Conservation (phyloP, 345 rosid species). For the Camelina neglecta region DNA sequence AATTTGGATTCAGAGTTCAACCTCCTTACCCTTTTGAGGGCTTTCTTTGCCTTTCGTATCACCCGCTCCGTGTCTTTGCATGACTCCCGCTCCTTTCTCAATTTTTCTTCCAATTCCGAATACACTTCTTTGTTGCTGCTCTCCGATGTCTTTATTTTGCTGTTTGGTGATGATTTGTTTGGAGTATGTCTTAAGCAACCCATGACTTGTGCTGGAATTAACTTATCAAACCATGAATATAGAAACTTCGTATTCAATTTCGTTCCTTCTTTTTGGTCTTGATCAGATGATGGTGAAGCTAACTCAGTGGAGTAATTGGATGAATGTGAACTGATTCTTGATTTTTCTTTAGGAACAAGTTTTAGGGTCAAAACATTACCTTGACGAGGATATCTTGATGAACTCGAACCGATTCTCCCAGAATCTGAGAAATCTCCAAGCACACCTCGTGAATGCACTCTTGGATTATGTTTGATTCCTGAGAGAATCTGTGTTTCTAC, state of each 20-base stretch:
- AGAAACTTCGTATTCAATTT: constrained; percentile 21
- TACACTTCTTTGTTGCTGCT: constrained; percentile 40
- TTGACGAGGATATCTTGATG: constrained; percentile 16
- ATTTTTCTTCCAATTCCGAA: constrained; percentile 44
- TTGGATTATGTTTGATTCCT: constrained; percentile 1
- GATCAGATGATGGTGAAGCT: constrained; percentile 19
- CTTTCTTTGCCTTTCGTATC: not conserved
- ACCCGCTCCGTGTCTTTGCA: not conserved
- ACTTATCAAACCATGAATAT: constrained; percentile 42
- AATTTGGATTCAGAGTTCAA: not conserved
- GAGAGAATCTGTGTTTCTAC: constrained; percentile 23
- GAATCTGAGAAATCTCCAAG: not conserved
- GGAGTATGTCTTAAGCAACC: constrained; percentile 56
- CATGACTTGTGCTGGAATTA: constrained; percentile 52
- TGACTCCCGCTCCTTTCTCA: constrained; percentile 39
- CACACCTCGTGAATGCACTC: constrained; percentile 7
- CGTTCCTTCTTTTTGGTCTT: not conserved
- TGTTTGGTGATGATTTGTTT: constrained; percentile 31
- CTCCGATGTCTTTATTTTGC: constrained; percentile 43
- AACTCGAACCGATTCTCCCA: constrained; percentile 8
- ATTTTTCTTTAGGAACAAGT: constrained; percentile 28
- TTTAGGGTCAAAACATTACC: constrained; percentile 16
- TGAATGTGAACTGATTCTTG: constrained; percentile 32
- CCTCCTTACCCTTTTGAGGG: not conserved
- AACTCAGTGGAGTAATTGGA: constrained; percentile 18